Percentiles rank a stretch among this genome's conserved stretches.
These are phyloP conservation scores for Trichoderma erinaceum DNA, from an alignment of 495 filamentous ascomycete genomes.

Conservation along the genomic window DNA sequence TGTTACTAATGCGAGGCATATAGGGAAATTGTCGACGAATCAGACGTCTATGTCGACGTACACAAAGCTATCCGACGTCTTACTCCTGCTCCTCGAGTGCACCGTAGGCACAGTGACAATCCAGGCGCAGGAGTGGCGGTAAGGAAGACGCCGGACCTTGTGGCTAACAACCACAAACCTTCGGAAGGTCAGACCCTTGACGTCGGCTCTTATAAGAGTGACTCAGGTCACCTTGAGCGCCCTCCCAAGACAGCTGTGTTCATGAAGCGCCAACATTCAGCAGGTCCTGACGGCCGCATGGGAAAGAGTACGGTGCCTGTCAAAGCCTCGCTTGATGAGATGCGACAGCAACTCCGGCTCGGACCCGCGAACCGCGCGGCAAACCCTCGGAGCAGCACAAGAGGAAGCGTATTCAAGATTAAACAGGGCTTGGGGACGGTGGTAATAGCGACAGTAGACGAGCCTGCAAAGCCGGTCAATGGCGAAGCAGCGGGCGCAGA, in stretches of 20 bases:
- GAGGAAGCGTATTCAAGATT: conserved; percentile 87
- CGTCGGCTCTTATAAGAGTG: conserved; percentile 23
- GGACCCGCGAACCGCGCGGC: conserved; percentile 89
- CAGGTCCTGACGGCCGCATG: conserved; percentile 40
- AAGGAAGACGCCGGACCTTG: conserved; percentile 16
- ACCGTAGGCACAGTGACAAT: conserved; percentile 2
- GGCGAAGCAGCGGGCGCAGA: not conserved
- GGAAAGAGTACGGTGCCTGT: conserved; percentile 33
- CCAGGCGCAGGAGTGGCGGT: conserved; percentile 24
- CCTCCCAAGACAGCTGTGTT: conserved; percentile 44
- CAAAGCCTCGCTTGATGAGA: conserved; percentile 54
- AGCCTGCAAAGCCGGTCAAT: not conserved
- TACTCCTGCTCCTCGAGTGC: conserved; percentile 33
- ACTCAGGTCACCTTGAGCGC: conserved; percentile 26
- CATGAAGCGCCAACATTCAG: conserved; percentile 51
- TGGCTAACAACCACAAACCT: conserved; percentile 16
- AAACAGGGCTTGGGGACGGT: conserved; percentile 49
- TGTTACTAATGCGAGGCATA: not conserved
- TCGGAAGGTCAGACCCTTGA: conserved; percentile 15
- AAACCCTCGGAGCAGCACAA: conserved; percentile 65
- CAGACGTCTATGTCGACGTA: conserved; percentile 93
- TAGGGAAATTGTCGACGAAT: conserved; percentile 75
- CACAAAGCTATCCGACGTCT: conserved; percentile 86
- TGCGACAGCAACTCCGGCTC: conserved; percentile 78
- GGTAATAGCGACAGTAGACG: not conserved